Base-by-base conservation (phyloP, 495 filamentous ascomycete genomes). In the Neurospora hispaniola region DNA sequence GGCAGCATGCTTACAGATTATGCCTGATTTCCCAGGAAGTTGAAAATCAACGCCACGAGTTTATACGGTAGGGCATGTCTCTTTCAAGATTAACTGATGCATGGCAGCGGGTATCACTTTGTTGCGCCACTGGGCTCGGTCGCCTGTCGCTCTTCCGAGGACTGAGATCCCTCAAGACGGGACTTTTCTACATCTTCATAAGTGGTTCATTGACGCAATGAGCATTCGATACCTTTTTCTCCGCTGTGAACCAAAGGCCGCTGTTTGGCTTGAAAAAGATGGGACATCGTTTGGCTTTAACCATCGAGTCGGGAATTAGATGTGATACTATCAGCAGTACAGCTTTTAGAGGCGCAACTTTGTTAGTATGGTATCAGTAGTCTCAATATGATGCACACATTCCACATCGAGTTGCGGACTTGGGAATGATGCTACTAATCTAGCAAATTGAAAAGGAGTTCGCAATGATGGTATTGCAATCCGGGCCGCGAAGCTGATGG, bases 281-380 rank as follows among this genome's bases (percentile, higher is more conserved):
- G 5, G 10, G 20, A 11, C 10, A 6, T 14, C 1, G 20, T 23
- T 23, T 48, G n/a, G 9, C 20, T n/a, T 20, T 11, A 5, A 10
- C 4, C 20, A 14, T 12, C 2, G 14, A 27, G 42, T 7, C 42
- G 5, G 27, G 20, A 54, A 54, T 1, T 27, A 59, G 48, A 59
- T 59, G 23, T 5, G 2, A 14, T 31, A 31, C 23, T 59, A 59
- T 27, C 11, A 59, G 5, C 2, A 59, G 11, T 11, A 27, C n/a
- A 0, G 18, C 0, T 9, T 46, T 4, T 46, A 5, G n/a, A 43
- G 3, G n/a, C 8, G 5, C n/a, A 5, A 11, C 2, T 59, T 11
- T 27, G 48, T 27, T 27, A 59, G 48, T 27, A 6, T 1, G 11
- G 11, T 54, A 54, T 4, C 46, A 54, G 10, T 2, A 23, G n/a